These are phyloP conservation scores for Quercus glauca DNA, from an alignment of 306 rosid genomes.

Conservation along the genomic window DNA sequence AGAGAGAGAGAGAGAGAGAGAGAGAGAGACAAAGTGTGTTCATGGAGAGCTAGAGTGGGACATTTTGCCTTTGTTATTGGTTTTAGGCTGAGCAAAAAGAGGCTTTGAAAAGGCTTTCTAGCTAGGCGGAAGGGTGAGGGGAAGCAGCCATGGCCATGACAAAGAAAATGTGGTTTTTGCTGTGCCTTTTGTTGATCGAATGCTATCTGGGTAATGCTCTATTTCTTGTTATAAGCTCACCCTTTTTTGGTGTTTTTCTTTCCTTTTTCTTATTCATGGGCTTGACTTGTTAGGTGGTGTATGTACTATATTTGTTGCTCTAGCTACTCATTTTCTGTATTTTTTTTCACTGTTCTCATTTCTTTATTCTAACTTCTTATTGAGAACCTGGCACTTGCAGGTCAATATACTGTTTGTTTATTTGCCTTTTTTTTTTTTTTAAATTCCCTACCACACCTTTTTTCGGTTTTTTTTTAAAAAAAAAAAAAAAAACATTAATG, in stretches of 20 bases:
- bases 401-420: not conserved
- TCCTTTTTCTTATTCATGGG: not conserved
- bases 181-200: slow-evolving; percentile 38
- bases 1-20: not conserved
- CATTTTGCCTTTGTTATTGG: not conserved
- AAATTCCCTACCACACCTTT: not conserved
- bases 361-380: slow-evolving; percentile 14
- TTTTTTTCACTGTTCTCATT: not conserved
- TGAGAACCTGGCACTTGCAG: slow-evolving; percentile 5
- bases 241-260: not conserved
- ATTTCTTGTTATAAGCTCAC: not conserved
- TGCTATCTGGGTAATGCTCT: slow-evolving; percentile 58
- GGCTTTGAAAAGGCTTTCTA: not conserved
- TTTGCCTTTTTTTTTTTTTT: not conserved
- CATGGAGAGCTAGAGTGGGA: not conserved
- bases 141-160: slow-evolving; percentile 23
- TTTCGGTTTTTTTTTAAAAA: not conserved
- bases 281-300: not conserved
- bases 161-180: slow-evolving; percentile 42
- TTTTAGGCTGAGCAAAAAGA: not conserved
- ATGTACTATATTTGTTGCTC: not conserved
- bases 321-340: not conserved
- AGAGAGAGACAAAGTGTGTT: not conserved
- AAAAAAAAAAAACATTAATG: not conserved
- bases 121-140: not conserved